Base-by-base conservation (phyloP, 2,329 filamentous ascomycete species). In the Exophiala sp. region DNA sequence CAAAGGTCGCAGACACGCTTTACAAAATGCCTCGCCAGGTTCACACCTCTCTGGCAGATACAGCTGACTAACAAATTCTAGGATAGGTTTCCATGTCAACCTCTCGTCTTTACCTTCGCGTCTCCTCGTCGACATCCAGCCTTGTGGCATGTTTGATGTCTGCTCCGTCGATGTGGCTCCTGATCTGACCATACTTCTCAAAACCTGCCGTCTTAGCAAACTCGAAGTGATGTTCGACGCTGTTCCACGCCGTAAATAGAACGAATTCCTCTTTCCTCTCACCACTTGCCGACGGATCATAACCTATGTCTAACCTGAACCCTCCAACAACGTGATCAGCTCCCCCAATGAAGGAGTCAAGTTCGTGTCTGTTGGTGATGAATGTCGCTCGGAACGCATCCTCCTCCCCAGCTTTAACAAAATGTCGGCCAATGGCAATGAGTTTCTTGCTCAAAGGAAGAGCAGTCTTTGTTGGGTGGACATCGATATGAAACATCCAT, bases 401-500 rank as follows among this genome's bases (percentile, higher is more conserved):
- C 14, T 44, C 48, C 12, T 52, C 35, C 7, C 41, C 59, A 20
- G 48, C 47, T 20, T 44, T 52, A 12, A 59, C 34, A 33, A 59
- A 50, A 38, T 57, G 47, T 38, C 58, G 42, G 5, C 10, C 58
- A 38, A 59, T 46, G 12, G 52, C 45, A 33, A 62, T 32, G 24
- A 59, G 12, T 4, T 46, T 51, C 16, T 36, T 48, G 7, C 35
- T 12, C 18, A 57, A 34, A 9, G 50, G 43, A 34, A 47, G 47
- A n/a, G 47, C 14, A 1, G 29, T 10, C 11, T 39, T 40, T 9
- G 5, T 46, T 29, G 55, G 69, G 49, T 73, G 65, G 7, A 68
- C 58, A 45, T 73, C 70, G 14, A 77, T 59, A 59, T 79, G 76
- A 24, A 72, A 67, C 59, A 78, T 64, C 69, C 71, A 75, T 8